Conservation (phyloP, 1,139 yeast genomes). For the Hyphopichia wangnamkhiaoensis region DNA sequence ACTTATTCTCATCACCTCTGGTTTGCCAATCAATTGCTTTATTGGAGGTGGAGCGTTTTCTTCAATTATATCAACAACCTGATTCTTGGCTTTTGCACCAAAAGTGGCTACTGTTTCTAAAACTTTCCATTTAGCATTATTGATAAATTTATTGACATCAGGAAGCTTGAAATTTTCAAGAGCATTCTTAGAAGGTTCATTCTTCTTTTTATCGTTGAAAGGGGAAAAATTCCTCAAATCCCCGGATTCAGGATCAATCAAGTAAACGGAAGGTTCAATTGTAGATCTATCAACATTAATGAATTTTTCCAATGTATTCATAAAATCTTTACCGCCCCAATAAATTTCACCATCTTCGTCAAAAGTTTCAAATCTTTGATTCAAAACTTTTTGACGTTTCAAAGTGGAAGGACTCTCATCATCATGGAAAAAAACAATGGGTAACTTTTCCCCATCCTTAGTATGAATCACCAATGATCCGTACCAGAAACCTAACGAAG, state of each 20-base stretch:
- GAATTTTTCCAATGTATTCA: conserved; percentile 51
- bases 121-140: conserved; percentile 81
- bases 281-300: conserved; percentile 69
- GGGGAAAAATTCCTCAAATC: conserved; percentile 83
- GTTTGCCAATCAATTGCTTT: conserved; percentile 64
- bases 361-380: conserved; percentile 75
- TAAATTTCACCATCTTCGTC: conserved; percentile 60
- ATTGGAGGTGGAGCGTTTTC: conserved; percentile 69
- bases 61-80: conserved; percentile 57
- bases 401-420: conserved; percentile 77
- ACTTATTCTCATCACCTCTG: conserved; percentile 78
- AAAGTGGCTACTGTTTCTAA: conserved; percentile 83
- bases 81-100: conserved; percentile 66
- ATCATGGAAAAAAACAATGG: conserved; percentile 90
- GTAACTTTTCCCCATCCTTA: conserved; percentile 67
- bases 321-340: conserved; percentile 91
- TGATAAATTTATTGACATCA: conserved; percentile 51
- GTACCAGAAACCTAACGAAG: conserved; percentile 87
- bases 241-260: conserved; percentile 77
- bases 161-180: conserved; percentile 29
- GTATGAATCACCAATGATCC: conserved; percentile 82
- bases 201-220: conserved; percentile 23
- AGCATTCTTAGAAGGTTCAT: conserved; percentile 14
- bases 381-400: conserved; percentile 56
- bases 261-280: conserved; percentile 67